Evolutionary conservation across 2,329 filamentous ascomycete species (phyloP).

Genomic region (Paraphaeosphaeria sporulosa): DNA sequence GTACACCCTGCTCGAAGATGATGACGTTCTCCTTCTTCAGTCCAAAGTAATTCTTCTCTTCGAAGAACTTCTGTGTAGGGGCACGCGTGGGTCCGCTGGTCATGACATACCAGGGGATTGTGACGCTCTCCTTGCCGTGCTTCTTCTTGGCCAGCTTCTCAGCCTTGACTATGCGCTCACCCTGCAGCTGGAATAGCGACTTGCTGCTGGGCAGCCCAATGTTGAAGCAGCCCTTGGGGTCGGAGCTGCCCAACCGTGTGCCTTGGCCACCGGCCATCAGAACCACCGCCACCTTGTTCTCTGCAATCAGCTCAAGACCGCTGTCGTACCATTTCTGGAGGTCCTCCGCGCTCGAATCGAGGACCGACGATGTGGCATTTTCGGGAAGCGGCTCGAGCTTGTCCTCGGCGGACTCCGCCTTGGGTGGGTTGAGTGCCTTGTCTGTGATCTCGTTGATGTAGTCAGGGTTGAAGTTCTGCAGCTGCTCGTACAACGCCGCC

Average conservation of each 20-base stretch:
- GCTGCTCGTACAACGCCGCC: slow-evolving; percentile 79
- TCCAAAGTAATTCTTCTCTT: slow-evolving; percentile 90
- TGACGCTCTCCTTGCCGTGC: slow-evolving; percentile 62
- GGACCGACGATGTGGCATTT: slow-evolving; percentile 84
- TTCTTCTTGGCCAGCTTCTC: slow-evolving; percentile 81
- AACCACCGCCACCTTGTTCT: slow-evolving; percentile 81
- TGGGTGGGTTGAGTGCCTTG: slow-evolving; percentile 79
- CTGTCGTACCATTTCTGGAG: slow-evolving; percentile 83
- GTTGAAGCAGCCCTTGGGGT: slow-evolving; percentile 96
- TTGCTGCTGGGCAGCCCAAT: slow-evolving; percentile 93
- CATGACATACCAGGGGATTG: slow-evolving; percentile 99
- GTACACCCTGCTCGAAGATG: slow-evolving; percentile 95
- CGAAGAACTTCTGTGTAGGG: slow-evolving; percentile 93
- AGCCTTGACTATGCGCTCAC: slow-evolving; percentile 87
- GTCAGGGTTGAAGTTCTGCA: slow-evolving; percentile 80
- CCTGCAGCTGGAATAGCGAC: slow-evolving; percentile 97
- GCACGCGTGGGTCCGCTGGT: slow-evolving; percentile 92
- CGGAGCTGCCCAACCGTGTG: slow-evolving; percentile 91
- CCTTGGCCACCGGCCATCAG: slow-evolving; percentile 98
- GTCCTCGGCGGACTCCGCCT: slow-evolving; percentile 61
- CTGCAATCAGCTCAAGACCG: slow-evolving; percentile 70
- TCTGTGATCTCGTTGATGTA: slow-evolving; percentile 89
- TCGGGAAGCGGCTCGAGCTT: slow-evolving; percentile 87
- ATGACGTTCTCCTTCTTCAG: slow-evolving; percentile 83
- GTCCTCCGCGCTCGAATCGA: slow-evolving; percentile 83